Conservation (phyloP, 345 rosid genomes). For the Euphorbia tirucalli region DNA sequence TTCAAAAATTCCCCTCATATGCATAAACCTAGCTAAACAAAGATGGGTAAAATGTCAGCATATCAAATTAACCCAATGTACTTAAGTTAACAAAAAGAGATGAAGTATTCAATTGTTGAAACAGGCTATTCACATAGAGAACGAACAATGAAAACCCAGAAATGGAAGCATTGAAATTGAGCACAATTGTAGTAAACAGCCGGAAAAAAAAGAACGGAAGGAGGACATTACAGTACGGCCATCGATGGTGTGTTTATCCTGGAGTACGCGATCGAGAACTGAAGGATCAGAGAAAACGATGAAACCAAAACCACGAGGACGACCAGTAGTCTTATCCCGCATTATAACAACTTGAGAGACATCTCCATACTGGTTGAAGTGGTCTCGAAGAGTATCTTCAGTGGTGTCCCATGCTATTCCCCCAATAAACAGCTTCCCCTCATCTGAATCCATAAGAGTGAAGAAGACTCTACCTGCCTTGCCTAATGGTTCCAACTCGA, state of each 20-base stretch:
- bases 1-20: background rate
- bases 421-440: slow-evolving; percentile 30
- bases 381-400: slow-evolving; percentile 23
- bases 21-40: background rate
- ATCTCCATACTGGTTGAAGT: slow-evolving; percentile 28
- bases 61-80: slow-evolving; percentile 4
- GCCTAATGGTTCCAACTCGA: background rate
- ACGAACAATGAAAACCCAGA: too few species aligned
- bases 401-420: slow-evolving; percentile 34
- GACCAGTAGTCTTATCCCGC: slow-evolving; percentile 34
- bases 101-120: background rate
- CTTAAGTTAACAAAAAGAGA: background rate
- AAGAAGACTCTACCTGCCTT: too few species aligned
- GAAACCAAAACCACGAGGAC: slow-evolving; percentile 33
- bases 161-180: background rate
- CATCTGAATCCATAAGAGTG: slow-evolving; percentile 24
- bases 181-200: background rate
- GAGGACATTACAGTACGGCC: slow-evolving; percentile 26
- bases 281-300: slow-evolving; percentile 32
- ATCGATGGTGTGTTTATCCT: slow-evolving; percentile 29
- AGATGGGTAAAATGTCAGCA: background rate
- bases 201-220: background rate
- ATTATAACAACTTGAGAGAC: slow-evolving; percentile 28
- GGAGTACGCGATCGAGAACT: slow-evolving; percentile 24
- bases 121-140: background rate